Percentiles rank a stretch among this genome's conserved stretches.
Conservation (phyloP, 805 yeast genomes). For the Starmerella geochares region DNA sequence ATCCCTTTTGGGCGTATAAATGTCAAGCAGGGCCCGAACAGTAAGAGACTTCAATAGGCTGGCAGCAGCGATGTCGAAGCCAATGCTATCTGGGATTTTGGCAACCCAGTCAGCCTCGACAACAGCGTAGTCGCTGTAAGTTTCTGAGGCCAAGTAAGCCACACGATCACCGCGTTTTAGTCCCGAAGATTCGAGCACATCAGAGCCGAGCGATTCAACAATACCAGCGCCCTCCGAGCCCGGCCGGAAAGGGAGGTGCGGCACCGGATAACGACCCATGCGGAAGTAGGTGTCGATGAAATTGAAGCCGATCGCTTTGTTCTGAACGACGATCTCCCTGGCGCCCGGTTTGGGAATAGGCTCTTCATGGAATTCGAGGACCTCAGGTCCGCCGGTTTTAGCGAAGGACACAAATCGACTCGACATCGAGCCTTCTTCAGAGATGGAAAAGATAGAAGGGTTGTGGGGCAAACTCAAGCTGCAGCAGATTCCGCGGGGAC, state of each 20-base stretch:
- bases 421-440: constrained; percentile 4
- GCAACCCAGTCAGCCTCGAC: constrained; percentile 31
- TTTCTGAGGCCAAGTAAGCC: constrained; percentile 50
- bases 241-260: constrained; percentile 54
- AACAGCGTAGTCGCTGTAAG: constrained; percentile 66
- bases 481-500: too few relatives aligned
- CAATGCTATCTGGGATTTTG: constrained; percentile 45
- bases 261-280: constrained; percentile 58
- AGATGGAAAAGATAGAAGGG: too few relatives aligned
- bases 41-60: constrained; percentile 62
- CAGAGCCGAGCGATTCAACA: constrained; percentile 40
- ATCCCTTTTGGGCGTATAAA: constrained; percentile 49
- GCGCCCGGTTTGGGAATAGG: constrained; percentile 32
- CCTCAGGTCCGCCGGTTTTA: constrained; percentile 50
- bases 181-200: constrained; percentile 36
- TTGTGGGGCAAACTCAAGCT: too few relatives aligned
- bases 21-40: constrained; percentile 55
- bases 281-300: constrained; percentile 78
- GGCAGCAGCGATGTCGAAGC: constrained; percentile 47
- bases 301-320: constrained; percentile 68
- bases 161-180: constrained; percentile 40
- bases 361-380: constrained; percentile 36
- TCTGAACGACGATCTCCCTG: constrained; percentile 59
- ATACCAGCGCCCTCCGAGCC: constrained; percentile 49
- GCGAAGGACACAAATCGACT: constrained; percentile 31